Evolutionary conservation across 805 yeast species (phyloP).

Genomic region (Lachancea sp.): DNA sequence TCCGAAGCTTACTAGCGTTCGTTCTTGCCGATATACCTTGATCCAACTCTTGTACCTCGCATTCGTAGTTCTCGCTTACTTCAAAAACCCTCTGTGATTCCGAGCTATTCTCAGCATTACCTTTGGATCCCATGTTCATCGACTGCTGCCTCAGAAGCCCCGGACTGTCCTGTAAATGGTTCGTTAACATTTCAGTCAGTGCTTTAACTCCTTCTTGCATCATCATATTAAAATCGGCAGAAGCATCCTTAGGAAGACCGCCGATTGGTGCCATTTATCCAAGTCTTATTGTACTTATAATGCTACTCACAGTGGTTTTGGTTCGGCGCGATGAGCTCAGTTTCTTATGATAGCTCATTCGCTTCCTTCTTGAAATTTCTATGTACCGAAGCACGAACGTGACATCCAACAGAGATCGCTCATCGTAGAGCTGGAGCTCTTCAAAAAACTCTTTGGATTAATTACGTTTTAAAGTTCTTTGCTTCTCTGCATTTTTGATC

Average conservation of each 20-base stretch:
- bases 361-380: neutral
- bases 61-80: neutral
- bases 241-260: slow-evolving; percentile 24
- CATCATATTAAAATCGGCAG: slow-evolving; percentile 29
- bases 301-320: no score
- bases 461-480: slow-evolving; percentile 76
- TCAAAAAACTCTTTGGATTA: no score
- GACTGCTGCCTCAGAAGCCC: slow-evolving; percentile 17
- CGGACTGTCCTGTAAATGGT: slow-evolving; percentile 25
- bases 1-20: no score
- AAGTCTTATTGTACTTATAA: no score
- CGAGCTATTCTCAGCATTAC: slow-evolving; percentile 1
- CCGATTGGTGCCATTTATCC: slow-evolving; percentile 22
- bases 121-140: slow-evolving; percentile 23
- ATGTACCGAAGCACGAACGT: slow-evolving; percentile 4
- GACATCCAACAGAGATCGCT: no score
- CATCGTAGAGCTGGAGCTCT: no score
- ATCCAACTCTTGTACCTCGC: neutral
- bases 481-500: slow-evolving; percentile 88
- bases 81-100: neutral
- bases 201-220: slow-evolving; percentile 34
- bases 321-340: slow-evolving; percentile 7
- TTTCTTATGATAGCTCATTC: neutral
- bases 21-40: no score
- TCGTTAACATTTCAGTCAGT: slow-evolving; percentile 25